These are phyloP conservation scores for Santalum album DNA, from an alignment of 164 flowering plant genomes.

Conservation along the genomic window DNA sequence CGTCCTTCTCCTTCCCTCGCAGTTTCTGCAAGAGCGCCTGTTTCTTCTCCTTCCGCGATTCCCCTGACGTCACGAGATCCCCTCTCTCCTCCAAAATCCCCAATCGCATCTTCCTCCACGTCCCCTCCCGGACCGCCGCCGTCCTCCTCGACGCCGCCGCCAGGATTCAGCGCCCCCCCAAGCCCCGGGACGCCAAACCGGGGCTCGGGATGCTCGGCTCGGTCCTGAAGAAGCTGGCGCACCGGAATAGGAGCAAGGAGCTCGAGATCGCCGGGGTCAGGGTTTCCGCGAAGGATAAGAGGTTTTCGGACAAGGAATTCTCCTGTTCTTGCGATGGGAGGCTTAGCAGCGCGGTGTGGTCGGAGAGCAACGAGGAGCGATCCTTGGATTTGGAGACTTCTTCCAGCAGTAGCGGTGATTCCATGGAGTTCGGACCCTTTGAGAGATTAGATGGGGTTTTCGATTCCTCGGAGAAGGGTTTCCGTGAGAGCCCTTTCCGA, in stretches of 20 bases:
- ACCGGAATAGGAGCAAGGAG: conserved; percentile 16
- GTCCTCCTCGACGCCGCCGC: conserved; percentile 63
- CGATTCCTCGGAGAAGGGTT: conserved; percentile 15
- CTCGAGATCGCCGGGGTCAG: conserved; percentile 13
- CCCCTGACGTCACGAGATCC: conserved; percentile 44
- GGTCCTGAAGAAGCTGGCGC: conserved; percentile 38
- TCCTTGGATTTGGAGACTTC: conserved; percentile 47
- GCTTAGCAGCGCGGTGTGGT: conserved; percentile 46
- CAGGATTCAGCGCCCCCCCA: conserved; percentile 41
- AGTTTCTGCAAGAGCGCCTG: conserved; percentile 47
- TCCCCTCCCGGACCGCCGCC: conserved; percentile 60
- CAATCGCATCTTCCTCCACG: conserved; percentile 36
- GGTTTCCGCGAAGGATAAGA: background rate
- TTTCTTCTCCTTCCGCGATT: conserved; percentile 34
- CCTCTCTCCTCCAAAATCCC: conserved; percentile 42
- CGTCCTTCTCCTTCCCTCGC: conserved; percentile 11
- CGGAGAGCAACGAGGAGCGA: conserved; percentile 49
- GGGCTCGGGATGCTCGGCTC: conserved; percentile 54
- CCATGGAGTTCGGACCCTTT: conserved; percentile 21
- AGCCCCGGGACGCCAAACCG: conserved; percentile 14
- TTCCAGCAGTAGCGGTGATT: conserved; percentile 17
- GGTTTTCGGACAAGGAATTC: too few relatives aligned
- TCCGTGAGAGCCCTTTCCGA: conserved; percentile 52
- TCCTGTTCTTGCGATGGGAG: conserved; percentile 35
- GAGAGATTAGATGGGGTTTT: conserved; percentile 12